phyloP scores from a whole-genome alignment of 139 green algal species.

The Chlorella ohadii region DNA sequence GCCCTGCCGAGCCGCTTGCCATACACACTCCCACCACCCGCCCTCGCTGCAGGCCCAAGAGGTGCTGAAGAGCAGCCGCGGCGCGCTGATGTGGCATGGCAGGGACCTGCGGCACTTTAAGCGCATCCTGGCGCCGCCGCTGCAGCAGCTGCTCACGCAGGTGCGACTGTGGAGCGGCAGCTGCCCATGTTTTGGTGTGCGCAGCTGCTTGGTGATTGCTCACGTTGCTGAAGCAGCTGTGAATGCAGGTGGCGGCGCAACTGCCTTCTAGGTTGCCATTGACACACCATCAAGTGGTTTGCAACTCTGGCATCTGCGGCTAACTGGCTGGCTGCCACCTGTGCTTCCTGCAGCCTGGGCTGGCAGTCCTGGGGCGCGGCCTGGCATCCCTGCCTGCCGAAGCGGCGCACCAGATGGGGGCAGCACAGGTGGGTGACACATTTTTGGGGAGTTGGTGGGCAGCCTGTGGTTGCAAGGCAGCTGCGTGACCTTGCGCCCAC shows the following conservation, averaged over 20 bases:
- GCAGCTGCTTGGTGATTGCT: too few relatives aligned
- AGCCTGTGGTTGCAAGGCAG: too few relatives aligned
- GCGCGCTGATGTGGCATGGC: slow-evolving; percentile 80
- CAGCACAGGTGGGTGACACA: slow-evolving; percentile 23
- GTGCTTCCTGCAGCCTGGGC: slow-evolving; percentile 37
- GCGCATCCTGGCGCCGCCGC: slow-evolving; percentile 67
- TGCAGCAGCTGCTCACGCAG: slow-evolving; percentile 41
- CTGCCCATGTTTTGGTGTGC: too few relatives aligned
- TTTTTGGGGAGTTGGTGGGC: too few relatives aligned
- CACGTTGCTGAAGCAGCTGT: too few relatives aligned
- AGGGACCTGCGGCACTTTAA: slow-evolving; percentile 73
- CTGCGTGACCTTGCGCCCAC: too few relatives aligned
- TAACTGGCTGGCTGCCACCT: background rate
- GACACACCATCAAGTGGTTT: too few relatives aligned
- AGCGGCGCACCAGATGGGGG: slow-evolving; percentile 59
- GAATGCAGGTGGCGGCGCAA: too few relatives aligned
- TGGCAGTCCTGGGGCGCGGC: slow-evolving; percentile 68
- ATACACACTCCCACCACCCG: background rate
- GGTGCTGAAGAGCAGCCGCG: slow-evolving; percentile 66
- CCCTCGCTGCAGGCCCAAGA: slow-evolving; percentile 61
- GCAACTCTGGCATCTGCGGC: too few relatives aligned
- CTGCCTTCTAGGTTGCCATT: too few relatives aligned
- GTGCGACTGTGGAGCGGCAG: background rate
- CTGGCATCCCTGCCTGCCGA: slow-evolving; percentile 62
- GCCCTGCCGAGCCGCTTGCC: too few relatives aligned